Base-by-base conservation (phyloP, 371 early-diverging fungal genomes). In the Mucor racemosus region DNA sequence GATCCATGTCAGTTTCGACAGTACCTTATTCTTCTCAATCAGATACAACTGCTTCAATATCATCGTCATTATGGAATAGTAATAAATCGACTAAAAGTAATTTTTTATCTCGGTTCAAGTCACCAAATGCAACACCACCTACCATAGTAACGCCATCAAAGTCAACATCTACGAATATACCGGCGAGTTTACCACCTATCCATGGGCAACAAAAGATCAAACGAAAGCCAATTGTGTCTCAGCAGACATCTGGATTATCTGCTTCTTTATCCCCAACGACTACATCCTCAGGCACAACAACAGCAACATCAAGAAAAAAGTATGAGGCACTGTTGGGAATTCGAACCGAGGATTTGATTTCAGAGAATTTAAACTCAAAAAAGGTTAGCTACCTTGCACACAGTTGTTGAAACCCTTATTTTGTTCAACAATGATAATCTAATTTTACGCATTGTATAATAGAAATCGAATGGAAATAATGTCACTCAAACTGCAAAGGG, bases 131-230 rank as follows among this genome's bases (percentile, higher is more conserved):
- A 0, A 34, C 54, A 21, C 53, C 50, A 33, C 26, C 26, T 26
- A 26, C 26, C 1, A 26, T 26, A 26, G 26, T 26, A 26, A 55
- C 61, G 2, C 61, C 67, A 46, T 55, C 67, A 9, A 56, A 34
- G 17, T 64, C 65, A 0, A 41, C 54, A 2, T 67, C 67, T 17
- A 44, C 58, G 2, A 15, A 26, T 10, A 44, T 61, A 5, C n/a
- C 39, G 10, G 19, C 57, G 21, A 62, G 48, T n/a, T 17, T 67
- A 40, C 67, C 67, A 33, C 67, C 46, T 2, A 58, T 63, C 5
- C 66, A 62, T 44, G 59, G 59, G 4, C 55, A 62, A 13, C 66
- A 71, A 46, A 63, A 54, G 39, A 55, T 66, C 3, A 71, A 71
- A 39, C 33, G 67, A 66, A 71, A 63, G 44, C 60, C 66, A 26